Conservation (phyloP, 1,284 basidiomycete species). For the Leccinum griseonigrum region DNA sequence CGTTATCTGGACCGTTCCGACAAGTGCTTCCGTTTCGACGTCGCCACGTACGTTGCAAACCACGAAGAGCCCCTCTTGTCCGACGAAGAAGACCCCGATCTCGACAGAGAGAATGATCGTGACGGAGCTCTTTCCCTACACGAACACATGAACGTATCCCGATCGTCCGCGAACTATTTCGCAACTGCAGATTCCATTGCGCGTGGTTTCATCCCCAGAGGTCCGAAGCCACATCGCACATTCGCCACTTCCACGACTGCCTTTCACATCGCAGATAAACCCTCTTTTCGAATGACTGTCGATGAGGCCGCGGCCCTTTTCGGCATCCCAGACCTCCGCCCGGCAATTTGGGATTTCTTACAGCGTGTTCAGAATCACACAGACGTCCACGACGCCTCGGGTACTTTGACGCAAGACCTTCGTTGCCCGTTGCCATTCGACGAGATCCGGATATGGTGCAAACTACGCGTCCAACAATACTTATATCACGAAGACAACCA, state of each 20-base stretch:
- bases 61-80: not conserved
- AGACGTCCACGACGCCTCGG: not conserved
- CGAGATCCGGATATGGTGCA: not conserved
- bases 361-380: not conserved
- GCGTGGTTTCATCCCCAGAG: not conserved
- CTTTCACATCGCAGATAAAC: not conserved
- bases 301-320: not conserved
- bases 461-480: not conserved
- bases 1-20: not conserved
- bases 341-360: not conserved
- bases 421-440: not conserved
- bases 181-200: not conserved
- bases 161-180: not conserved
- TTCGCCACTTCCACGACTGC: not conserved
- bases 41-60: not conserved
- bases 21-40: not conserved
- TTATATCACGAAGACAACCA: not conserved
- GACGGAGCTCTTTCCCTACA: not conserved
- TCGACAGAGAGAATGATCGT: not conserved
- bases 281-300: not conserved
- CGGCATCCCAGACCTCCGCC: not conserved
- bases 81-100: not conserved
- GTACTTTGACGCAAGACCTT: not conserved
- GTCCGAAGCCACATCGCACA: not conserved
- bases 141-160: not conserved